Percentiles rank a stretch among this genome's conserved stretches.
phyloP scores from a whole-genome alignment of 768 basidiomycete species.

The Pleurotus tuoliensis region DNA sequence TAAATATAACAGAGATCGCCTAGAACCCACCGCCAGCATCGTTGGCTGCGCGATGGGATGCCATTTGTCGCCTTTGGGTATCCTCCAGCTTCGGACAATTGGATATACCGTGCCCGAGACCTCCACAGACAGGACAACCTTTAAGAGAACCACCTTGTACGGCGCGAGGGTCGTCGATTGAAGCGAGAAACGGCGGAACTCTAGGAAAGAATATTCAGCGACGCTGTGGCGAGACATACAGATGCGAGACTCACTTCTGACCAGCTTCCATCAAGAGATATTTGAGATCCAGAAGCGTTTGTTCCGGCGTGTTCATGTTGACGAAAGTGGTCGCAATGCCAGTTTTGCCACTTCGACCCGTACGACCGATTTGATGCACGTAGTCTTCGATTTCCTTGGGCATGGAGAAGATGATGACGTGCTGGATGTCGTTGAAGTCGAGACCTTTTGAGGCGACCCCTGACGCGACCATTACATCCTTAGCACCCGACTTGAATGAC shows the following conservation, averaged over 20 bases:
- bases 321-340: constrained; percentile 99
- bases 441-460: constrained; percentile 97
- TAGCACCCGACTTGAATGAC: constrained; percentile 94
- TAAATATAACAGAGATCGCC: neutral
- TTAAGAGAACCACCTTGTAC: constrained; percentile 73
- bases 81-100: constrained; percentile 98
- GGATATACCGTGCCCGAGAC: constrained; percentile 89
- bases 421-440: constrained; percentile 98
- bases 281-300: constrained; percentile 94
- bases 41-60: constrained; percentile 71
- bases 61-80: constrained; percentile 85
- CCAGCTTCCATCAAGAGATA: constrained; percentile 96
- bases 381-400: constrained; percentile 99
- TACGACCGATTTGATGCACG: constrained; percentile 98
- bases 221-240: neutral
- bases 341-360: constrained; percentile 95
- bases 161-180: constrained; percentile 87
- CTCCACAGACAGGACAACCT: constrained; percentile 97
- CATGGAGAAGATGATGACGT: constrained; percentile 99
- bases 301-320: constrained; percentile 96
- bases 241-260: constrained; percentile 68
- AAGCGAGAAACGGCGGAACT: constrained; percentile 88
- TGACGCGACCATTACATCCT: constrained; percentile 99
- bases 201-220: constrained; percentile 35
- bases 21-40: constrained; percentile 55